These are phyloP conservation scores for Colletotrichum scovillei DNA, from an alignment of 2,329 filamentous ascomycete species.

Conservation along the genomic window DNA sequence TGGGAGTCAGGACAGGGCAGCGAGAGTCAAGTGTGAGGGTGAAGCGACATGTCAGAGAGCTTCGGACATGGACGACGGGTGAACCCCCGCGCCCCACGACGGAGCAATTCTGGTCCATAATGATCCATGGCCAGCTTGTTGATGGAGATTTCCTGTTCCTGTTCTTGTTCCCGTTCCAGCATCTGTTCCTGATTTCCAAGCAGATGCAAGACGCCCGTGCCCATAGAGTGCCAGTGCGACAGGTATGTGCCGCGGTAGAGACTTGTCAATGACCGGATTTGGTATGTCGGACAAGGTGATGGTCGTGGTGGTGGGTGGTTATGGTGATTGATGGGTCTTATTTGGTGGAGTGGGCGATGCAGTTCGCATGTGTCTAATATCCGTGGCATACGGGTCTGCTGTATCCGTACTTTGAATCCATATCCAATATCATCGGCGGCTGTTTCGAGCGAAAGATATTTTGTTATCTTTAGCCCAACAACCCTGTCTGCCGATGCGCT, in stretches of 20 bases:
- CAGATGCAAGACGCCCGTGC: conserved; percentile 22
- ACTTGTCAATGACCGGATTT: conserved; percentile 19
- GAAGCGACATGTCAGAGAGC: neutral
- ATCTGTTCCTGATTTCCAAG: conserved; percentile 27
- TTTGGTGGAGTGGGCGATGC: conserved; percentile 20
- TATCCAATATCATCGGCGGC: conserved; percentile 22
- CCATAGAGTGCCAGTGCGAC: conserved; percentile 14
- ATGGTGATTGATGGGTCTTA: conserved; percentile 18
- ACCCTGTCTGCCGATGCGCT: conserved; percentile 17
- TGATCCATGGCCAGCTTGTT: neutral
- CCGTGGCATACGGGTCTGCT: conserved; percentile 8
- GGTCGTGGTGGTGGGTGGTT: conserved; percentile 9
- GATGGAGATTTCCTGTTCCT: neutral
- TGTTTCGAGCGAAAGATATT: conserved; percentile 3
- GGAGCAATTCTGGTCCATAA: conserved; percentile 14
- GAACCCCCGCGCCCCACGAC: conserved; percentile 25
- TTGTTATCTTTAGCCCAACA: conserved; percentile 23
- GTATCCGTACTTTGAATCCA: neutral
- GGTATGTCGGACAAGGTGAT: conserved; percentile 7
- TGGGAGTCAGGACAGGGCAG: neutral
- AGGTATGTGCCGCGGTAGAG: conserved; percentile 23
- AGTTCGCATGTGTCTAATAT: conserved; percentile 31
- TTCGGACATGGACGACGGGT: conserved; percentile 1
- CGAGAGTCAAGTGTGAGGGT: too few species aligned
- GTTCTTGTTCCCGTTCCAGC: conserved; percentile 10